These are phyloP conservation scores for Citrus sp. DNA, from an alignment of 345 rosid genomes.

Conservation along the genomic window DNA sequence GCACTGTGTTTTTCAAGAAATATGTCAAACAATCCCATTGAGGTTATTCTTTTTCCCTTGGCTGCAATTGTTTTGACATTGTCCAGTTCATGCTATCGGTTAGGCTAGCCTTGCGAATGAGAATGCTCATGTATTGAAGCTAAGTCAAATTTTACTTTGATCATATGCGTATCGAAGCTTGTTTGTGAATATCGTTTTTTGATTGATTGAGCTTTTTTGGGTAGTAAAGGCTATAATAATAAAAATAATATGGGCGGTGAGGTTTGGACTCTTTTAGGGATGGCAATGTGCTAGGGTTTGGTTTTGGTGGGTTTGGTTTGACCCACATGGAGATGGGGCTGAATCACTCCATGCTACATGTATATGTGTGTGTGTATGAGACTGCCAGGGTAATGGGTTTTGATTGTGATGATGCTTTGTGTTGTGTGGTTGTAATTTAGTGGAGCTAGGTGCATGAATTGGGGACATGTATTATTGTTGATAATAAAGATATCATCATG, in stretches of 20 bases:
- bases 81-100: slow-evolving; percentile 15
- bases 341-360: too few relatives aligned
- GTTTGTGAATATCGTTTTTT: too few relatives aligned
- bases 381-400: too few relatives aligned
- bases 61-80: slow-evolving; percentile 1
- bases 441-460: not conserved
- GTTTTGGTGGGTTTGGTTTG: not conserved
- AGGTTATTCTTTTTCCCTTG: slow-evolving; percentile 7
- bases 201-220: too few relatives aligned
- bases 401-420: not conserved
- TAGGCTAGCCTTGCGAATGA: slow-evolving; percentile 2
- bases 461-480: not conserved
- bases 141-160: not conserved
- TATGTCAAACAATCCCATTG: slow-evolving; percentile 19
- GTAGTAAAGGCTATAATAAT: not conserved
- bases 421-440: not conserved
- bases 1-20: slow-evolving; percentile 29
- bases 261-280: not conserved
- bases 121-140: not conserved
- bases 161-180: too few relatives aligned
- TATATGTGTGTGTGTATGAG: too few relatives aligned
- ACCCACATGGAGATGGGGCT: too few relatives aligned
- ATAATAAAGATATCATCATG: not conserved
- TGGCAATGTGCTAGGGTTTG: not conserved
- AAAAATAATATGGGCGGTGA: not conserved